A percentile compares a stretch with the other conserved stretches of the same genome.
These are phyloP conservation scores for Hypholoma sublateritium DNA, from an alignment of 768 basidiomycete genomes.

Conservation along the genomic window DNA sequence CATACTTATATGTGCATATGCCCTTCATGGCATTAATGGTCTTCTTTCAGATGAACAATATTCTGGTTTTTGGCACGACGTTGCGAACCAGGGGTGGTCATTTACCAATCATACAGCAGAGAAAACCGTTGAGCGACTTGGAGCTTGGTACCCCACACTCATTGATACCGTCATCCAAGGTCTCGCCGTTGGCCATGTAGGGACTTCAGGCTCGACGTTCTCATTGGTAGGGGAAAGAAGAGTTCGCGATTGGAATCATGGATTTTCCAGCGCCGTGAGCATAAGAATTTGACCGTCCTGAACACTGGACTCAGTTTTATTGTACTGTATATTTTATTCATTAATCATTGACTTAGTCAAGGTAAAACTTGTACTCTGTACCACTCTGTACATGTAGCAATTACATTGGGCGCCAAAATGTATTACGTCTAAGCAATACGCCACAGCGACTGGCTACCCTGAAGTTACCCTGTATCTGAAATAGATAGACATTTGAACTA, in stretches of 20 bases:
- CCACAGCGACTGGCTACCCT: no score
- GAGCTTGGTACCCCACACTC: constrained; percentile 48
- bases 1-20: neutral
- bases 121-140: constrained; percentile 32
- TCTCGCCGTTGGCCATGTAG: constrained; percentile 55
- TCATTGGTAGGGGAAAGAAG: constrained; percentile 49
- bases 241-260: constrained; percentile 57
- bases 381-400: no score
- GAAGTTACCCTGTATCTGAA: no score
- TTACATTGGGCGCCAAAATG: no score
- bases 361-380: no score
- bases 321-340: neutral
- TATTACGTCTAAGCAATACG: no score
- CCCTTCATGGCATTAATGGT: neutral
- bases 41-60: constrained; percentile 37
- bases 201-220: constrained; percentile 56
- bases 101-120: constrained; percentile 37
- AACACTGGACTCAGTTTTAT: neutral
- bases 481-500: no score
- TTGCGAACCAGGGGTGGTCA: constrained; percentile 38
- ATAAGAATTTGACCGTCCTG: constrained; percentile 1
- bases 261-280: constrained; percentile 22
- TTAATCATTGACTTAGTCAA: neutral
- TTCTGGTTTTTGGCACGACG: constrained; percentile 38
- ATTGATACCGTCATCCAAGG: constrained; percentile 58